Conservation (phyloP, 140 eudicot species). For the Ambrosia hybrid region DNA sequence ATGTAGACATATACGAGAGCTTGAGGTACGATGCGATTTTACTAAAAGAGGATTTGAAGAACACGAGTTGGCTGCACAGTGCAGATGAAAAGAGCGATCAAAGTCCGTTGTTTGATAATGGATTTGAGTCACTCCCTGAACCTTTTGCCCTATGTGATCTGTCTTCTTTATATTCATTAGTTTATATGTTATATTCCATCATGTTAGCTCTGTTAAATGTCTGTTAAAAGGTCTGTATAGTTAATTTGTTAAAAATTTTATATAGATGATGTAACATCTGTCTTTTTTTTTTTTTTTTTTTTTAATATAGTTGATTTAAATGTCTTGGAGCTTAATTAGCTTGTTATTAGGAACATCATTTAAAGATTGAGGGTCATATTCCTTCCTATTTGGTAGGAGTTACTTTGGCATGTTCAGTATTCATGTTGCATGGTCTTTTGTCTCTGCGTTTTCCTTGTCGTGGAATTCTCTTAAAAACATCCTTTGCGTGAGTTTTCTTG, state of each 20-base stretch:
- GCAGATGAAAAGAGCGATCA: constrained; percentile 73
- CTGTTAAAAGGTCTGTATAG: neutral
- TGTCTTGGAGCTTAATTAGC: no score
- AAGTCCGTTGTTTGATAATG: constrained; percentile 66
- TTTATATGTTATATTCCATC: constrained; percentile 9
- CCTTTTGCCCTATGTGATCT: constrained; percentile 61
- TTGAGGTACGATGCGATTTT: constrained; percentile 77
- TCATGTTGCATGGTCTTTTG: no score
- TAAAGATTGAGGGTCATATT: no score
- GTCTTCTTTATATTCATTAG: constrained; percentile 2
- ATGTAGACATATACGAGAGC: constrained; percentile 75
- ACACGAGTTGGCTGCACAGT: constrained; percentile 82
- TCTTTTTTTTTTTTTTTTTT: no score
- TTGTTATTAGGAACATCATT: no score
- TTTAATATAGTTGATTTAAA: no score
- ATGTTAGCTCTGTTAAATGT: constrained; percentile 4
- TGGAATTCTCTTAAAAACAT: no score
- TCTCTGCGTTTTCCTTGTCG: no score
- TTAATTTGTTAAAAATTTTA: neutral
- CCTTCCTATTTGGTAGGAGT: no score
- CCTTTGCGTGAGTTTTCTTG: no score
- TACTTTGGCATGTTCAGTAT: no score
- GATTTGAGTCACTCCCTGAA: constrained; percentile 81
- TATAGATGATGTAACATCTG: neutral
- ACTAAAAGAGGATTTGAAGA: constrained; percentile 78